phyloP scores from a whole-genome alignment of 768 basidiomycete species.

The Pleurotus tuoliensis region DNA sequence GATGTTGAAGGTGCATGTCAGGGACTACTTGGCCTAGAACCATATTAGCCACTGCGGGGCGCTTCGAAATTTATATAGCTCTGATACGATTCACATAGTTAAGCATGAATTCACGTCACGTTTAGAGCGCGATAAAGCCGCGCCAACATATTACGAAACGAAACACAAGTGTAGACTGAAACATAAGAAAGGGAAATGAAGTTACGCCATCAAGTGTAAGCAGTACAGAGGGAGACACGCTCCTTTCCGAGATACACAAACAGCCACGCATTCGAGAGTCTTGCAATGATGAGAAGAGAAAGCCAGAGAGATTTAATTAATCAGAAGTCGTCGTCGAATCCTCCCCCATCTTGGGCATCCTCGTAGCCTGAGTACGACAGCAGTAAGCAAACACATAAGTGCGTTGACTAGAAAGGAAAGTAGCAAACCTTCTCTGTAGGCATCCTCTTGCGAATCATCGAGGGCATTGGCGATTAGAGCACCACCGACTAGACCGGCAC shows the following conservation, averaged over 20 bases:
- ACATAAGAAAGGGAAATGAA: neutral
- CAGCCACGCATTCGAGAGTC: neutral
- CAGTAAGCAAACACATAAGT: conserved; percentile 2
- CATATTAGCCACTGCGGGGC: conserved; percentile 18
- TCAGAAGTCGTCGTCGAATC: conserved; percentile 9
- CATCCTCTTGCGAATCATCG: conserved; percentile 30
- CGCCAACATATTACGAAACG: neutral
- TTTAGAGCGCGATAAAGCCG: neutral
- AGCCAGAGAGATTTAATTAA: neutral
- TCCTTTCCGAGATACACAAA: too few species aligned
- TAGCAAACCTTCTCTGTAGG: conserved; percentile 16
- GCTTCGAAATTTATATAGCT: too few species aligned
- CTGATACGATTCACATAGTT: too few species aligned
- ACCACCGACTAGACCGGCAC: conserved; percentile 66
- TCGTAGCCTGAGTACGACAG: conserved; percentile 7
- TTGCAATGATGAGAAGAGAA: neutral
- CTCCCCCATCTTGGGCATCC: conserved; percentile 10
- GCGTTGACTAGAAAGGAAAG: neutral
- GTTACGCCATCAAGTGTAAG: too few species aligned
- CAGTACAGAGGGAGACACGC: too few species aligned
- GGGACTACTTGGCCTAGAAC: conserved; percentile 48
- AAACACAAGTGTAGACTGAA: neutral
- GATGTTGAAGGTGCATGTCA: conserved; percentile 68
- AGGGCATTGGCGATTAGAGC: conserved; percentile 47
- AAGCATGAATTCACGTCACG: too few species aligned